Base-by-base conservation (phyloP, 2,329 filamentous ascomycete species). In the Trichoderma koningiopsis region DNA sequence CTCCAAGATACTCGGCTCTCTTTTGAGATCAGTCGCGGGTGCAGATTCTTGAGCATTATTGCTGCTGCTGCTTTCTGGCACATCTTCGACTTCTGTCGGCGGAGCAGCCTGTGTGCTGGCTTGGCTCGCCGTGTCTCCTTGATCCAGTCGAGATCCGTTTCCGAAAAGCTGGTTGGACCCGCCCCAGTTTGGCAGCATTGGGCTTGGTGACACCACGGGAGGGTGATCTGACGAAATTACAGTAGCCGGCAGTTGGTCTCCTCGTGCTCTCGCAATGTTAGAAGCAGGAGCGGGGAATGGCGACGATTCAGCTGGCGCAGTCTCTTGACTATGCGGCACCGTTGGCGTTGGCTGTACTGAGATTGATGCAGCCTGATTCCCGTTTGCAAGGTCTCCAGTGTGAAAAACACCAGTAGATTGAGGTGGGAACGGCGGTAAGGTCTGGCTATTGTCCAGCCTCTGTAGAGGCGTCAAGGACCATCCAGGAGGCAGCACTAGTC, bases 391-490 rank as follows among this genome's bases (percentile, higher is more conserved):
- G 22, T 77, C 74, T 13, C 52, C 69, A 29, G 68, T 67, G 2
- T 70, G 56, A 8, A 72, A 60, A 16, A 73, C 70, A 31, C 73
- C 73, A 13, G 70, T 71, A 13, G 75, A 71, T 63, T 74, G 75
- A 11, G 74, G 72, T 14, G 65, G 29, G 33, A 72, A 64, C 49
- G 74, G 73, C 70, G 73, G 37, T 19, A 61, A 74, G 22, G 57
- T 77, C 16, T 76, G 74, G 4, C 72, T 75, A n/a, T 79, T 81
- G 62, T 86, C 84, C 10, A 87, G 72, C 29, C 87, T 83, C 72
- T 89, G 85, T 2, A 91, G 81, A 29, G 89, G 89, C 57, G 91
- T 79, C 49, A 91, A 78, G 27, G 87, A 86, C 89, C 89, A 91
- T 5, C 89, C 89, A 33, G 85, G 83, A 2, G 89, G 89, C 24